phyloP scores from a whole-genome alignment of 352 stramenopile species.

The Phytophthora sp. region DNA sequence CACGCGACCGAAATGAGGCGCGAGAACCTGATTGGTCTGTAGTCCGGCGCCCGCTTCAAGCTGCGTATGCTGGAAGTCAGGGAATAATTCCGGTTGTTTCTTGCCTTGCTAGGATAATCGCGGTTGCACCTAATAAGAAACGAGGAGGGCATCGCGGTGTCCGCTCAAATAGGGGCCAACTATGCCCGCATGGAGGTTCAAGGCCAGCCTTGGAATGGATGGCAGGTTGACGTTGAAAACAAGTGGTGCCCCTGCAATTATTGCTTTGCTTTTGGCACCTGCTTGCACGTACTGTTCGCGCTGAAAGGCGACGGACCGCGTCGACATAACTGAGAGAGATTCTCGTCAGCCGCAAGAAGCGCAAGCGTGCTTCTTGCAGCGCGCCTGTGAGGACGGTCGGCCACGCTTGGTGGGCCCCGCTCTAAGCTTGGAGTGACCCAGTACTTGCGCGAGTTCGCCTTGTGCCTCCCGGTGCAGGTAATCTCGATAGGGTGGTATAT shows the following conservation, averaged over 20 bases:
- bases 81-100: too few relatives aligned
- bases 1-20: too few relatives aligned
- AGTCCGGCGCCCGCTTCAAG: too few relatives aligned
- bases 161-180: slow-evolving; percentile 6
- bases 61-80: too few relatives aligned
- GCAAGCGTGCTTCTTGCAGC: background rate
- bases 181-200: slow-evolving; percentile 4
- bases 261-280: slow-evolving; percentile 6
- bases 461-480: background rate
- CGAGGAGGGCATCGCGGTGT: background rate
- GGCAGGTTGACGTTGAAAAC: background rate
- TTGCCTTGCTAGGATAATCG: background rate
- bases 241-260: slow-evolving; percentile 8
- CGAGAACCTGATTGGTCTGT: too few relatives aligned
- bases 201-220: background rate
- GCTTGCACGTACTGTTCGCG: background rate
- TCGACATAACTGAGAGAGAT: background rate
- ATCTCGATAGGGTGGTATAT: background rate
- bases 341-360: slow-evolving; percentile 4
- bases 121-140: background rate
- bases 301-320: background rate
- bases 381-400: background rate
- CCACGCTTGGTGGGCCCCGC: background rate
- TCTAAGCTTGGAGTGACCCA: background rate
- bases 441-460: background rate